phyloP scores from a whole-genome alignment of 495 filamentous ascomycete genomes.

The Neurospora tetraspora region DNA sequence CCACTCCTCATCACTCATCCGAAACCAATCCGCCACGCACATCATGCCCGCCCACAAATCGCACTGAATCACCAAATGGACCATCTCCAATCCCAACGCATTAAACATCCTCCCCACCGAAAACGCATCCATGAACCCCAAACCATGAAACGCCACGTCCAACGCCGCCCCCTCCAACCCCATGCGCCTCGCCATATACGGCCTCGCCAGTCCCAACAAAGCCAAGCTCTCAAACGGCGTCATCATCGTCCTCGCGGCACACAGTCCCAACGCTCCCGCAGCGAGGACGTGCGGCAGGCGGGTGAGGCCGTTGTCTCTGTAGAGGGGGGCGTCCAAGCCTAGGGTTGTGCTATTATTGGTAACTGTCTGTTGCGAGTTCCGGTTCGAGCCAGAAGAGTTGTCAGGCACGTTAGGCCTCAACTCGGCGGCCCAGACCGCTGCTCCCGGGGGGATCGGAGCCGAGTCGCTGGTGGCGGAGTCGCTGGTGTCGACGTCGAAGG shows the following conservation, averaged over 20 bases:
- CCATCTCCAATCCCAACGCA: conserved; percentile 23
- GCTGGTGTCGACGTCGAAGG: conserved; percentile 45
- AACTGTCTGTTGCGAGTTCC: background rate
- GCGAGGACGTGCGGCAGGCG: conserved; percentile 25
- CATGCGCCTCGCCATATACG: conserved; percentile 8
- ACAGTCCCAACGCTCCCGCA: conserved; percentile 25
- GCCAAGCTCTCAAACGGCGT: conserved; percentile 22
- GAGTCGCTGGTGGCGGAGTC: conserved; percentile 19
- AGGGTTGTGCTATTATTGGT: too few species aligned
- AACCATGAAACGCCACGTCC: conserved; percentile 16
- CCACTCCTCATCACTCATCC: conserved; percentile 31
- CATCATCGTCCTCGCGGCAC: conserved; percentile 20
- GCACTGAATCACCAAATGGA: conserved; percentile 20
- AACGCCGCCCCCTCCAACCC: conserved; percentile 10
- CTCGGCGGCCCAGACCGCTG: conserved; percentile 42
- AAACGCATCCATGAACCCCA: conserved; percentile 11
- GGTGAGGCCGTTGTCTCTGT: conserved; percentile 29
- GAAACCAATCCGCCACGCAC: conserved; percentile 17
- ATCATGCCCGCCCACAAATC: conserved; percentile 24
- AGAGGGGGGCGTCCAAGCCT: conserved; percentile 14
- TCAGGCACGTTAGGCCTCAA: conserved; percentile 35
- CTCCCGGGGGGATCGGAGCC: conserved; percentile 23
- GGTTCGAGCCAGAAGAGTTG: conserved; percentile 1
- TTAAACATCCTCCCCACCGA: conserved; percentile 20
- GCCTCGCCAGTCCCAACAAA: conserved; percentile 20